Evolutionary conservation across 2,329 filamentous ascomycete genomes (phyloP), one percentile per base, ranked within the genome.

Genomic region (Teratosphaeria nubilosa): DNA sequence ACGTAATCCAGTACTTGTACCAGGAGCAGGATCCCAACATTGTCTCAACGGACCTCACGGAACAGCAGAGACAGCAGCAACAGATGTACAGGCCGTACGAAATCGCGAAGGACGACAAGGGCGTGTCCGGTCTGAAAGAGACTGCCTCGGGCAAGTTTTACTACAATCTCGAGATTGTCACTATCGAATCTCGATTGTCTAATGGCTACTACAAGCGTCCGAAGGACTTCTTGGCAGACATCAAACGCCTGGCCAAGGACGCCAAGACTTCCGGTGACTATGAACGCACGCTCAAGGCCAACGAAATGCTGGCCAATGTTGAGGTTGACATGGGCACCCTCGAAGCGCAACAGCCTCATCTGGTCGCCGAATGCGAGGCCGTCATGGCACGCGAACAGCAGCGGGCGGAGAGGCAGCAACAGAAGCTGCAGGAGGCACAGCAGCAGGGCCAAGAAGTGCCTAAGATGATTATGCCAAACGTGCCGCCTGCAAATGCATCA

Each of bases 161-260:
- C 72, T 97, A 96, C 77, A 99, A 99, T 65, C 78, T 99, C 52
- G 91, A 97, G 69, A 88, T 92, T 11, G 87, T 87, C 3, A 92
- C 88, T 0, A 96, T 99, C 56, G 94, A 99, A 75, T 91, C 96
- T 71, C 86, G 94, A n/a, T 78, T 99, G 34, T 95, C 91, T 4
- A 97, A 99, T 71, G 94, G 94, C 5, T 99, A 90, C 74, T 99
- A 99, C 74, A 90, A 91, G 65, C 85, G 91, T 11, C 90, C 91
- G 0, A 86, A 86, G 66, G 92, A 96, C 70, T 99, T 96, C 69
- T 75, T 95, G 55, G 85, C 86, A 48, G 94, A 99, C 70, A 89
- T 97, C 67, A 89, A 87, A 70, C 83, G 86, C 37, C 77, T 99
- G 5, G 86, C 87, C 24, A 92, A 90, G 70, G 94, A 99, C 74